Conservation (phyloP, 345 rosid species). For the Salix suchowensis region DNA sequence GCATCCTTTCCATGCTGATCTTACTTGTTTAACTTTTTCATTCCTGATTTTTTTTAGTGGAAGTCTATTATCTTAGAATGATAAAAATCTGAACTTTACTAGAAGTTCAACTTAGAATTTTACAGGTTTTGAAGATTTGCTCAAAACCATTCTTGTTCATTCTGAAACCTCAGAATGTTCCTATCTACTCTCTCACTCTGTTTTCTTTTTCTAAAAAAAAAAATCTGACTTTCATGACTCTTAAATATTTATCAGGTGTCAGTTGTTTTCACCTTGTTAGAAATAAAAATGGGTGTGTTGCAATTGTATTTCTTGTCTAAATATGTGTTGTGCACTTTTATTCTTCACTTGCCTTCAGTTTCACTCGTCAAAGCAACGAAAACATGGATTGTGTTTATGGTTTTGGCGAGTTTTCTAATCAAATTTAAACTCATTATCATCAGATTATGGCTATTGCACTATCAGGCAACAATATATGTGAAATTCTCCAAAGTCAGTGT, state of each 20-base stretch:
- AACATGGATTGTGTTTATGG: not conserved
- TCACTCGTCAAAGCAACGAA: conserved; percentile 1
- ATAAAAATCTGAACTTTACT: no score
- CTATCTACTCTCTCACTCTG: not conserved
- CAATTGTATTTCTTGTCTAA: no score
- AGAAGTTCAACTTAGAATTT: no score
- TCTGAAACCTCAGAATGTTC: not conserved
- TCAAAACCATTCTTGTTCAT: no score
- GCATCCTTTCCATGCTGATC: no score
- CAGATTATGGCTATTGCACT: conserved; percentile 32
- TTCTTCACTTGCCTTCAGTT: not conserved
- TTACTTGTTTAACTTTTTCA: no score
- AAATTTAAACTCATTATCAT: conserved; percentile 26
- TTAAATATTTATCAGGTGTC: not conserved
- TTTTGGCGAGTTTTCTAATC: conserved; percentile 20
- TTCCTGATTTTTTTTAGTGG: no score
- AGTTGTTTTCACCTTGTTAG: not conserved
- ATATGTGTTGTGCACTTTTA: not conserved
- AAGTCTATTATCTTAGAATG: no score
- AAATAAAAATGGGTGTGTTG: not conserved
- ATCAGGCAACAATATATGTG: conserved; percentile 28
- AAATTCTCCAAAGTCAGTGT: conserved; percentile 28
- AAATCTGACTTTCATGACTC: no score
- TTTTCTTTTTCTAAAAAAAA: not conserved
- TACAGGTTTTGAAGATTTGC: no score